Evolutionary conservation across 108 stramenopile species (phyloP).

Genomic region (Craspedostauros australis): DNA sequence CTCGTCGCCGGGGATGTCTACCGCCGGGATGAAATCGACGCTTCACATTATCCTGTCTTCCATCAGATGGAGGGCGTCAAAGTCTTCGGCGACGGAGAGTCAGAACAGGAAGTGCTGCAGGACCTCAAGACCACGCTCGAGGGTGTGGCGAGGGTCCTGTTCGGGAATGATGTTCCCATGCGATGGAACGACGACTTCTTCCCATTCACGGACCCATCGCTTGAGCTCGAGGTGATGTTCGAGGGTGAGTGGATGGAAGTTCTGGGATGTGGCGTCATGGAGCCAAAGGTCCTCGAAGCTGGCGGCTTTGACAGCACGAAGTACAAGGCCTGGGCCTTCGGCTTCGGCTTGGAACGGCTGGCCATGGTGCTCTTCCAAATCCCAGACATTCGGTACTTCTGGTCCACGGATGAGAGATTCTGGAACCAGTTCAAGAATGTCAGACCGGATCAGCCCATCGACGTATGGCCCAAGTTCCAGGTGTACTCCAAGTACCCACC

Average conservation of each 20-base stretch:
- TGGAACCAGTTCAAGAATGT: conserved; percentile 80
- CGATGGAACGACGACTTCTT: conserved; percentile 87
- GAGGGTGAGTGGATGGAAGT: conserved; percentile 96
- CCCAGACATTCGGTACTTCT: conserved; percentile 98
- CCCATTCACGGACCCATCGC: conserved; percentile 93
- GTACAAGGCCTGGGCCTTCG: conserved; percentile 91
- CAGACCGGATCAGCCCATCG: conserved; percentile 49
- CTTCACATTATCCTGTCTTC: conserved; percentile 96
- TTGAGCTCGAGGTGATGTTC: conserved; percentile 91
- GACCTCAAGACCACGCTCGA: conserved; percentile 78
- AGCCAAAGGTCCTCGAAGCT: conserved; percentile 46
- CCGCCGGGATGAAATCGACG: conserved; percentile 95
- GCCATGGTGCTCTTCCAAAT: conserved; percentile 96
- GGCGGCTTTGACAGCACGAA: conserved; percentile 12
- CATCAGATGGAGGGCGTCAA: conserved; percentile 99
- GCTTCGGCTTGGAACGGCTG: conserved; percentile 91
- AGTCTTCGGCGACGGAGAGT: conserved; percentile 31
- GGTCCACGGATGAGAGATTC: conserved; percentile 89
- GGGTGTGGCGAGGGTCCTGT: conserved; percentile 71
- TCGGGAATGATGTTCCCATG: conserved; percentile 60
- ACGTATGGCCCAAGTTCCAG: conserved; percentile 76
- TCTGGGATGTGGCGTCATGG: conserved; percentile 92
- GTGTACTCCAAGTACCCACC: conserved; percentile 95
- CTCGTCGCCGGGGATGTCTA: conserved; percentile 95
- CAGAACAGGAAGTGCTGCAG: conserved; percentile 18